These are phyloP conservation scores for Colletotrichum eleusines DNA, from an alignment of 2,329 filamentous ascomycete genomes.

Conservation along the genomic window DNA sequence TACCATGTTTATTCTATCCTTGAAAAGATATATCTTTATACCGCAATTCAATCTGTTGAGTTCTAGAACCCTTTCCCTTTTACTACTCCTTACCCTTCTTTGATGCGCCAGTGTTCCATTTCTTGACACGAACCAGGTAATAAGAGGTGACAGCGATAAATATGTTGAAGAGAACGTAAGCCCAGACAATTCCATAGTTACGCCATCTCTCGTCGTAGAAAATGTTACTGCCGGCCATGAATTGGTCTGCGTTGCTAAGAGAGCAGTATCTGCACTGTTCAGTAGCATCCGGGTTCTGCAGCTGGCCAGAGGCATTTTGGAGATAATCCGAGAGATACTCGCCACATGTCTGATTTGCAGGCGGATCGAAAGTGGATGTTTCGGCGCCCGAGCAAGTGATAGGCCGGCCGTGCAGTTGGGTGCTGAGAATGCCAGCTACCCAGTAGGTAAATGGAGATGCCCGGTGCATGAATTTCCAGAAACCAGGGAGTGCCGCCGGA, in stretches of 20 bases:
- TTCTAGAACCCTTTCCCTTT: too few relatives aligned
- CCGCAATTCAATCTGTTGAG: too few relatives aligned
- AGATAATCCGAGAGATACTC: constrained; percentile 73
- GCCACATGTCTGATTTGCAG: constrained; percentile 70
- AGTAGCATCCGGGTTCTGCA: constrained; percentile 71
- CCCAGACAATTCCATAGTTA: constrained; percentile 79
- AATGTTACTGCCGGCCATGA: constrained; percentile 59
- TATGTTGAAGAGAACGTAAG: constrained; percentile 74
- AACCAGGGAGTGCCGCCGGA: constrained; percentile 70
- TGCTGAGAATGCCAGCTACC: constrained; percentile 76
- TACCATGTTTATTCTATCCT: too few relatives aligned
- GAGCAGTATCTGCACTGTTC: constrained; percentile 75
- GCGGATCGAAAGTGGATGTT: constrained; percentile 73
- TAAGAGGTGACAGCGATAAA: constrained; percentile 69
- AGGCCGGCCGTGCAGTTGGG: constrained; percentile 68
- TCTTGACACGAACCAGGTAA: constrained; percentile 51
- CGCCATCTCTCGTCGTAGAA: constrained; percentile 70
- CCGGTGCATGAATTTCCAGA: constrained; percentile 85
- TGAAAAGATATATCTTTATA: too few relatives aligned
- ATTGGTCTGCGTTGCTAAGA: constrained; percentile 73
- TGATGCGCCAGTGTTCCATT: too few relatives aligned
- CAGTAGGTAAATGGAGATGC: constrained; percentile 76
- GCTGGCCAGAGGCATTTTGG: constrained; percentile 61
- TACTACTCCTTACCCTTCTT: too few relatives aligned
- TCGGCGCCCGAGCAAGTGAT: constrained; percentile 68